Evolutionary conservation across 2,329 filamentous ascomycete genomes (phyloP).

Genomic region (Talaromyces sp.): DNA sequence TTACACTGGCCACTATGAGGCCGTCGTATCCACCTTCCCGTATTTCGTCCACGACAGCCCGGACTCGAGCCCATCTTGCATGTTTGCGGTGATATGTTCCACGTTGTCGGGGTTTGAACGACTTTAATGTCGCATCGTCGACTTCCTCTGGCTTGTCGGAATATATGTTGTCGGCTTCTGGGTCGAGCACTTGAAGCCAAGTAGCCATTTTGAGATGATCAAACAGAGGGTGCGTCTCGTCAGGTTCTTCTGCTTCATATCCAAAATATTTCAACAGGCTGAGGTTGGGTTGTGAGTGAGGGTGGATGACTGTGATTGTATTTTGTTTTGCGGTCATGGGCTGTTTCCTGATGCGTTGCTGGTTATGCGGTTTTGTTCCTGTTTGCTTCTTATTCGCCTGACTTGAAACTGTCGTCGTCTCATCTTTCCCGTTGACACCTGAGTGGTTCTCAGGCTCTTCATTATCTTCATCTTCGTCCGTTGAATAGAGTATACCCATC

Average conservation of each 20-base stretch:
- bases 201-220: conserved; percentile 78
- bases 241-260: conserved; percentile 67
- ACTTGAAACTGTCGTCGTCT: not conserved
- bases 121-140: conserved; percentile 58
- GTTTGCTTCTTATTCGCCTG: not conserved
- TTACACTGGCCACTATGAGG: conserved; percentile 73
- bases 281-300: conserved; percentile 78
- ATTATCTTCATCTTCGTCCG: conserved; percentile 27
- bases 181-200: conserved; percentile 86
- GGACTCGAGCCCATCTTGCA: conserved; percentile 71
- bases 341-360: conserved; percentile 22
- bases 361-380: conserved; percentile 15
- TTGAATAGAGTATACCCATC: conserved; percentile 72
- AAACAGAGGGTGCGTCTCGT: conserved; percentile 70
- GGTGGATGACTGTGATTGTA: conserved; percentile 57
- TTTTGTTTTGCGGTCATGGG: conserved; percentile 51
- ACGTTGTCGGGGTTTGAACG: conserved; percentile 76
- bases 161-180: conserved; percentile 71
- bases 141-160: conserved; percentile 59
- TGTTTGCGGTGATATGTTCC: conserved; percentile 87
- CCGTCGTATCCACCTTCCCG: conserved; percentile 76
- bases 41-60: conserved; percentile 69
- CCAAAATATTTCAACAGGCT: conserved; percentile 84
- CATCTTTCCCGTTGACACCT: conserved; percentile 15
- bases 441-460: conserved; percentile 21